These are phyloP conservation scores for Sporisorium graminicola DNA, from an alignment of 1,284 basidiomycete genomes.

Conservation along the genomic window DNA sequence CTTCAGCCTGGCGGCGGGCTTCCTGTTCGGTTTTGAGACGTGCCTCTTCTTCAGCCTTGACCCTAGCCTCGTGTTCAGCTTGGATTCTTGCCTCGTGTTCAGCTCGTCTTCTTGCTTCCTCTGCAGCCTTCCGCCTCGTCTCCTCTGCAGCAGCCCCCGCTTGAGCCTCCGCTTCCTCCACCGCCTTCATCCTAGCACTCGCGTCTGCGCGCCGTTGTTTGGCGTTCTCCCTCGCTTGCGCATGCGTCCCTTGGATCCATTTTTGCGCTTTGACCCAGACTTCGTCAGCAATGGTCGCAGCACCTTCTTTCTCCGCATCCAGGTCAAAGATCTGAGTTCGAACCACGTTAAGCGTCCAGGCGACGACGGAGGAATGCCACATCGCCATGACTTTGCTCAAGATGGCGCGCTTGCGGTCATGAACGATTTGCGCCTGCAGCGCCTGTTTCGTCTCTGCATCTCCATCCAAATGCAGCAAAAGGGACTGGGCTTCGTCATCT, in stretches of 20 bases:
- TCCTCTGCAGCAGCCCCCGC: constrained; percentile 4
- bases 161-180: constrained; percentile 9
- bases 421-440: constrained; percentile 15
- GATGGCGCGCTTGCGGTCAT: constrained; percentile 16
- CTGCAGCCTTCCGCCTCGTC: neutral
- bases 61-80: constrained; percentile 6
- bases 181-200: constrained; percentile 2
- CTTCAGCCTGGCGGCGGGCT: constrained; percentile 6
- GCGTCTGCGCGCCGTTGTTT: constrained; percentile 19
- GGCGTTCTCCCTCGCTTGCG: neutral
- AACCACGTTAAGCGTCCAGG: constrained; percentile 25
- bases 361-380: constrained; percentile 29
- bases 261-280: neutral
- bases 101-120: constrained; percentile 1
- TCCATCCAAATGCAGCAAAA: constrained; percentile 9
- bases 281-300: neutral
- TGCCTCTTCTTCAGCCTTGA: constrained; percentile 1
- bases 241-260: constrained; percentile 7
- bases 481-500: constrained; percentile 10
- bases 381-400: constrained; percentile 17
- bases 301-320: neutral
- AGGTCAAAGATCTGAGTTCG: constrained; percentile 15
- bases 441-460: neutral
- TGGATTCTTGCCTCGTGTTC: neutral
- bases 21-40: constrained; percentile 1